Evolutionary conservation across 2,329 filamentous ascomycete species (phyloP).

Genomic region (Akanthomyces dipterigenus): DNA sequence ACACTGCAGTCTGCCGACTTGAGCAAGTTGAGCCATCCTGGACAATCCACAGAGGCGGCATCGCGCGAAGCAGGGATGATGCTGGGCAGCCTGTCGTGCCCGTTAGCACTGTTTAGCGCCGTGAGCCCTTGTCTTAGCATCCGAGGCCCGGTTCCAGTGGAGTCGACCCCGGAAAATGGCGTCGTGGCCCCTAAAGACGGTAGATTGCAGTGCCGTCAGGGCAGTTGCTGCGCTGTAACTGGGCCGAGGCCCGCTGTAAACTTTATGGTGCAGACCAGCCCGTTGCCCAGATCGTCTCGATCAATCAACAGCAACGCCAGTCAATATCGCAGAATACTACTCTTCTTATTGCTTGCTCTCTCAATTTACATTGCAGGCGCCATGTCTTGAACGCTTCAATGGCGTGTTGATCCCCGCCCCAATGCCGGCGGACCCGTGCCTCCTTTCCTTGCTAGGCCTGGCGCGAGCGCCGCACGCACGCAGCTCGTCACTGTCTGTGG

Average conservation of each 20-base stretch:
- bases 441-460: conserved; percentile 5
- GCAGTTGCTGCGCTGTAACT: background rate
- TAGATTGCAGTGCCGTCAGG: background rate
- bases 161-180: conserved; percentile 9
- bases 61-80: no score
- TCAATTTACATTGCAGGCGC: background rate
- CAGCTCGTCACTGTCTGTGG: background rate
- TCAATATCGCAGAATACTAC: background rate
- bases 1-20: no score
- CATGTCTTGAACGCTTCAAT: background rate
- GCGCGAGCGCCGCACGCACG: background rate
- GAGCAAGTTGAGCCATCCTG: no score
- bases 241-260: background rate
- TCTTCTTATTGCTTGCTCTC: no score
- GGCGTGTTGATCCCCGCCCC: conserved; percentile 1
- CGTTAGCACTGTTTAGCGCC: background rate
- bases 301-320: background rate
- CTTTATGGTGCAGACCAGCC: background rate
- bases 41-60: no score
- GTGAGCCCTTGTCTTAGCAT: background rate
- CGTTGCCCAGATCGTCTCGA: background rate
- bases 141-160: background rate
- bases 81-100: no score
- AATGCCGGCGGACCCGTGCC: background rate
- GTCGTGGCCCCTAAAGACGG: background rate